A percentile compares a stretch with the other conserved stretches of the same genome.
Evolutionary conservation across 371 early-diverging fungal genomes (phyloP).

Genomic region (Mortierella sp.): DNA sequence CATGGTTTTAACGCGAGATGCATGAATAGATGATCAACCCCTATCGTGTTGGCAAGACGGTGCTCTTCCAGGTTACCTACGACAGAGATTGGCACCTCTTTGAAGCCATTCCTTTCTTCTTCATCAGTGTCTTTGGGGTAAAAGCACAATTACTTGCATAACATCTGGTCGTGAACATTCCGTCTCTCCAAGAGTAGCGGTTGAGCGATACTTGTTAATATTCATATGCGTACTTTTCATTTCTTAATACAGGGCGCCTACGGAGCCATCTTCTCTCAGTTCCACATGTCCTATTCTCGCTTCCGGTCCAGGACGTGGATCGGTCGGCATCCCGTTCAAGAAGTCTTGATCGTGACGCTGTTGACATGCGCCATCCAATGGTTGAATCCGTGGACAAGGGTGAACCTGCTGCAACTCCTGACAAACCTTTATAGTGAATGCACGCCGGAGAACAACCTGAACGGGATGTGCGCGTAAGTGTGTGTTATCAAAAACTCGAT

Average conservation of each 20-base stretch:
- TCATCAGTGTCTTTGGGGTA: slow-evolving; percentile 60
- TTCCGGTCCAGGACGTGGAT: slow-evolving; percentile 68
- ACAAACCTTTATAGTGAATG: slow-evolving; percentile 89
- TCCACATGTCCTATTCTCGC: slow-evolving; percentile 74
- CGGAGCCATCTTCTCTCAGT: slow-evolving; percentile 83
- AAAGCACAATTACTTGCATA: neutral
- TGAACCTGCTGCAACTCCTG: slow-evolving; percentile 82
- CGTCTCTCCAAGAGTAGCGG: too few species aligned
- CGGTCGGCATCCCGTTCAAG: slow-evolving; percentile 68
- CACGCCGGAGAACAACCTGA: slow-evolving; percentile 60
- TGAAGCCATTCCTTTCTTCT: slow-evolving; percentile 59
- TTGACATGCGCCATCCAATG: slow-evolving; percentile 79
- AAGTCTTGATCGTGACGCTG: slow-evolving; percentile 79
- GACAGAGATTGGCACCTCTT: slow-evolving; percentile 91
- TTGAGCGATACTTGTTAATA: too few species aligned
- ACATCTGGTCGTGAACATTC: too few species aligned
- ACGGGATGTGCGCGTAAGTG: slow-evolving; percentile 73
- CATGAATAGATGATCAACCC: slow-evolving; percentile 81
- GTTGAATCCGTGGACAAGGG: slow-evolving; percentile 78
- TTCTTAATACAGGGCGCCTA: slow-evolving; percentile 78
- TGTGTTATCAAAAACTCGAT: neutral
- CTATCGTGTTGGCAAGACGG: slow-evolving; percentile 93
- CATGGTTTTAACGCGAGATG: neutral
- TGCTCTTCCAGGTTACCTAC: slow-evolving; percentile 95
- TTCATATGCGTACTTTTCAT: slow-evolving; percentile 31